These are phyloP conservation scores for Pleurotus tuoliensis DNA, from an alignment of 768 basidiomycete species.

Conservation along the genomic window DNA sequence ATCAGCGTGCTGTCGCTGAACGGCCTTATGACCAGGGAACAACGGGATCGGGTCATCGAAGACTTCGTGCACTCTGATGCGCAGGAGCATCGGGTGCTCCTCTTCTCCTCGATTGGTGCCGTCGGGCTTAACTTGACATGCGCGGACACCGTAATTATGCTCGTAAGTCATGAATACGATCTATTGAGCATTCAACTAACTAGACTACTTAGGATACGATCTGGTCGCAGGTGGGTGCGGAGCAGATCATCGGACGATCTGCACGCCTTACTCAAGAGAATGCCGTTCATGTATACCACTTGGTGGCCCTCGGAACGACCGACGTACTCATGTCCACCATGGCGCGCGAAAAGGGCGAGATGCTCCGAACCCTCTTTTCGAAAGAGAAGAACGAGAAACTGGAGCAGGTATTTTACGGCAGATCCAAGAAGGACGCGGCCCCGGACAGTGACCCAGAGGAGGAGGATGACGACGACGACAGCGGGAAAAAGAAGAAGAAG, in stretches of 20 bases:
- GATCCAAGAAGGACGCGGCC: background rate
- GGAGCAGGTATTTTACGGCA: background rate
- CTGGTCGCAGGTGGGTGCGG: constrained; percentile 5
- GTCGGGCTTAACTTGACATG: background rate
- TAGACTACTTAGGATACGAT: background rate
- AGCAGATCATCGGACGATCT: constrained; percentile 7
- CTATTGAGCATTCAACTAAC: background rate
- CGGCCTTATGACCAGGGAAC: background rate
- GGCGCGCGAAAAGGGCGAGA: background rate
- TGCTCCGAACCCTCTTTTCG: background rate
- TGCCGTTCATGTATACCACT: constrained; percentile 6
- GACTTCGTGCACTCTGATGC: background rate
- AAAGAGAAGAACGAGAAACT: background rate
- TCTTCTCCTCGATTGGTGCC: constrained; percentile 6
- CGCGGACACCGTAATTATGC: constrained; percentile 5
- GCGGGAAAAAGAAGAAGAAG: background rate
- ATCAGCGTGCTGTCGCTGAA: background rate
- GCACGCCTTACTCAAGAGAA: constrained; percentile 8
- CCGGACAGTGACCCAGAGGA: background rate
- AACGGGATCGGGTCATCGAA: background rate
- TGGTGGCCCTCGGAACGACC: constrained; percentile 5
- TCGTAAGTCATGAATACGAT: background rate
- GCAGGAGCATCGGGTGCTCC: background rate
- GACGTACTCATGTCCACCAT: constrained; percentile 5
- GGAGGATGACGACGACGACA: background rate